Base-by-base conservation (phyloP, 1,284 basidiomycete genomes). In the Cerioporus squamosus region DNA sequence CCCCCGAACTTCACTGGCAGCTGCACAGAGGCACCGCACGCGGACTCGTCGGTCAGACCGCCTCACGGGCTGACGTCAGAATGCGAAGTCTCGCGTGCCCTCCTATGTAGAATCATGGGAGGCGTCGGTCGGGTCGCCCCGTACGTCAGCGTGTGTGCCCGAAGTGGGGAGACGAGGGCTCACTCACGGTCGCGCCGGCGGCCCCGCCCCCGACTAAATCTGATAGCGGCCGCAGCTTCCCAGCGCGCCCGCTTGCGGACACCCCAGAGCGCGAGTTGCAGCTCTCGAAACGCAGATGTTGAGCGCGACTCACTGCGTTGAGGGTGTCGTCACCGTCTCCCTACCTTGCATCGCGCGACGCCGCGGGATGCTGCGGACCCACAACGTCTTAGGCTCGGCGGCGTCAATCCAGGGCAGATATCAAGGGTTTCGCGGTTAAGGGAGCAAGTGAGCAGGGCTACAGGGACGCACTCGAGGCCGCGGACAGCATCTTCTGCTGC, bases 41-140 rank as follows among this genome's bases (percentile, higher is more conserved):
- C 54, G 54, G 49, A 33, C 55, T 45, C 31, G 26, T 40, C 55
- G 55, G 55, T 15, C 24, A 51, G 36, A 17, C 20, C 18, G 22
- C 17, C 18, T 29, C 29, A 17, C 33, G 24, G 26, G 33, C 9
- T 26, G 29, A 47, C 45, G 45, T 47, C 20, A 47, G 45, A 18
- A 20, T 29, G 10, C 22, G 15, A 45, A 36, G 33, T 12, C 5
- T 36, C 33, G 33, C 5, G 10, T 36, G 12, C 33, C 33, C 33
- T 36, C 5, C 15, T n/a, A 36, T 36, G 33, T 5, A 5, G 29
- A 36, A 5, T 14, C 33, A 36, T 36, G 14, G 33, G 14, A 14
- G 33, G 33, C 33, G 33, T 36, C 33, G 5, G 29, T 29, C 29
- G 33, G 33, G 33, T 36, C 14, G 33, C 33, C 33, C 33, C 14